Percentiles rank a stretch among this genome's conserved stretches.
These are phyloP conservation scores for Polyporus arcularius DNA, from an alignment of 768 basidiomycete species.

Conservation along the genomic window DNA sequence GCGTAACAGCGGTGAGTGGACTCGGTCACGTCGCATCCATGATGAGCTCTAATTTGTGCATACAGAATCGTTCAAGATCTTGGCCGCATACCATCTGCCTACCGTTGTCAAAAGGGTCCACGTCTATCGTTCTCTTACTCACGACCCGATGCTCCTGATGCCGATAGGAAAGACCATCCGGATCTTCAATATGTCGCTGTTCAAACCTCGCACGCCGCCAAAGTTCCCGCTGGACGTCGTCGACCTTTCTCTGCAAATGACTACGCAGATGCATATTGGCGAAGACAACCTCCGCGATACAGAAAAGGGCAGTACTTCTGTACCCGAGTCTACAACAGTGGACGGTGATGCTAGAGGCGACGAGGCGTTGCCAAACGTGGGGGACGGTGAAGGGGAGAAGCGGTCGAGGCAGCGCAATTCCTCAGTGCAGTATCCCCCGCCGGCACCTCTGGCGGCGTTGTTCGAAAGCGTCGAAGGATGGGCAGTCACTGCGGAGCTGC, in stretches of 20 bases:
- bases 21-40: constrained; percentile 23
- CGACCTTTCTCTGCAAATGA: constrained; percentile 15
- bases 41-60: neutral
- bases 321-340: neutral
- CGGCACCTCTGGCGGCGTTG: constrained; percentile 14
- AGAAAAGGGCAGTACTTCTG: neutral
- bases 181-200: constrained; percentile 48
- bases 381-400: neutral
- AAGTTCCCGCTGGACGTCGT: constrained; percentile 38
- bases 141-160: constrained; percentile 56
- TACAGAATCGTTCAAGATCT: constrained; percentile 66
- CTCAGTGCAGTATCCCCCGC: constrained; percentile 8
- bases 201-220: constrained; percentile 45
- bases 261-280: constrained; percentile 7
- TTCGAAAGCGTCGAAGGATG: constrained; percentile 25
- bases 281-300: neutral
- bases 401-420: constrained; percentile 22
- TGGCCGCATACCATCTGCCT: constrained; percentile 52
- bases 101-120: constrained; percentile 38
- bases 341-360: neutral
- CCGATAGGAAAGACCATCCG: constrained; percentile 43
- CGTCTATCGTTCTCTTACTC: constrained; percentile 43
- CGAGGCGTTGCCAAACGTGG: constrained; percentile 5
- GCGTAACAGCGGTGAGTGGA: constrained; percentile 63
- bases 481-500: constrained; percentile 18